Base-by-base conservation (phyloP, 1,284 basidiomycete species). In the Stygiomarasmius scandens region DNA sequence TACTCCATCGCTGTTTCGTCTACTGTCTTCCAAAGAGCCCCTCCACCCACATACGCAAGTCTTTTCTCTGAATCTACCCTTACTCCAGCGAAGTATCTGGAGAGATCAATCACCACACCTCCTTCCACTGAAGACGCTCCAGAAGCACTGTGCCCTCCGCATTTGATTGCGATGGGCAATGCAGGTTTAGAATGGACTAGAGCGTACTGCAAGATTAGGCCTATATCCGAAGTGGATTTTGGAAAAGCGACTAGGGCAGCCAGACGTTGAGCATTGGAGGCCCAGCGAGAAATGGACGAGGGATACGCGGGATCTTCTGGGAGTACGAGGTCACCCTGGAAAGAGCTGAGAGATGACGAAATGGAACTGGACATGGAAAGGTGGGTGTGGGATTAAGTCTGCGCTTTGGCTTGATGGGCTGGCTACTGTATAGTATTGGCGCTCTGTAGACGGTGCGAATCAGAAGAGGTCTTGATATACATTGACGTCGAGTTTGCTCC, bases 61-160 rank as follows among this genome's bases (percentile, higher is more conserved):
- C 66, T 66, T 19, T 63, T 63, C 3, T 61, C 66, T 1, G 60
- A 47, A 55, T 80, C 71, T 41, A 79, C 67, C 16, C 56, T 54
- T n/a, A 74, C 69, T 2, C 47, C 32, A 12, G 64, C 64, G 38
- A 80, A 55, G 49, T 75, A 61, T 10, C 67, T 61, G 3, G 66
- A 66, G 4, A 79, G 67, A 57, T 79, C 76, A 49, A 81, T 67
- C 19, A 79, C 75, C 5, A 79, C 66, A 11, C 76, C 74, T 25
- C 68, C 70, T 12, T 74, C 74, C 4, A 69, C 66, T 6, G 74
- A 74, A 11, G 69, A 71, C 22, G 75, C 69, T 22, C 70, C 73
- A 2, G 72, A 68, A 45, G 73, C 60, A 32, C 66, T 73, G 58
- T 80, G 78, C 4, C 77, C 77, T n/a, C 77, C 78, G 14, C 74